Evolutionary conservation across 1,139 yeast species (phyloP).

Genomic region (Taphrina pruni): DNA sequence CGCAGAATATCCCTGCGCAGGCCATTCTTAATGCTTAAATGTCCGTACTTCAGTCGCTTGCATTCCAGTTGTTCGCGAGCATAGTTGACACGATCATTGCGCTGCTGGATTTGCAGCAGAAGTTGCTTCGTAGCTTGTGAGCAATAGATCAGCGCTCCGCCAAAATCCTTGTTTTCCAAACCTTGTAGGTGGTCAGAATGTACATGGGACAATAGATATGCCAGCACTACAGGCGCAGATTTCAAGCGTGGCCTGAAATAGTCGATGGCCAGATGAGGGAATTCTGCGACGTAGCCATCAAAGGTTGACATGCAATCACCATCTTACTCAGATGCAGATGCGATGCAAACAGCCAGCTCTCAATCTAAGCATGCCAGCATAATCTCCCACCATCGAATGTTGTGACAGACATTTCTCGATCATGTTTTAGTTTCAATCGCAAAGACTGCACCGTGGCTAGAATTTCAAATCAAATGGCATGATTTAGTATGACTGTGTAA

Average conservation of each 20-base stretch:
- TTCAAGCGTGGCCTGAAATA: conserved; percentile 52
- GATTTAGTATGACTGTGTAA: too few species aligned
- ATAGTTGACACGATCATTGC: conserved; percentile 31
- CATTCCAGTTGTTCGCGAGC: conserved; percentile 30
- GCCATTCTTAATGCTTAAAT: conserved; percentile 39
- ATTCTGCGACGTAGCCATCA: conserved; percentile 33
- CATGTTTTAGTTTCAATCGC: too few species aligned
- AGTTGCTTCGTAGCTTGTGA: conserved; percentile 56
- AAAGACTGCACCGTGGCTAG: too few species aligned
- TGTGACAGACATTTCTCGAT: too few species aligned
- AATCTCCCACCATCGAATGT: too few species aligned
- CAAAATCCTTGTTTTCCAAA: conserved; percentile 54
- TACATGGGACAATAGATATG: conserved; percentile 60
- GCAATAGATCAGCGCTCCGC: conserved; percentile 59
- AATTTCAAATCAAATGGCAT: too few species aligned
- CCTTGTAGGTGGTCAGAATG: conserved; percentile 67
- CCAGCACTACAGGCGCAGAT: conserved; percentile 48
- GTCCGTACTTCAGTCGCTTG: conserved; percentile 36
- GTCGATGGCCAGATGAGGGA: conserved; percentile 53
- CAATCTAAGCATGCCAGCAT: too few species aligned
- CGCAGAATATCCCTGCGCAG: conserved; percentile 41
- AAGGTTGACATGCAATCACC: conserved; percentile 38
- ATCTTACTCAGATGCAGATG: too few species aligned
- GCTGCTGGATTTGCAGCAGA: conserved; percentile 40
- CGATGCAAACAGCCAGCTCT: too few species aligned